Percentiles rank a stretch among this genome's conserved stretches.
Evolutionary conservation across 2,329 filamentous ascomycete genomes (phyloP).

Genomic region (Mycocentrospora acerina): DNA sequence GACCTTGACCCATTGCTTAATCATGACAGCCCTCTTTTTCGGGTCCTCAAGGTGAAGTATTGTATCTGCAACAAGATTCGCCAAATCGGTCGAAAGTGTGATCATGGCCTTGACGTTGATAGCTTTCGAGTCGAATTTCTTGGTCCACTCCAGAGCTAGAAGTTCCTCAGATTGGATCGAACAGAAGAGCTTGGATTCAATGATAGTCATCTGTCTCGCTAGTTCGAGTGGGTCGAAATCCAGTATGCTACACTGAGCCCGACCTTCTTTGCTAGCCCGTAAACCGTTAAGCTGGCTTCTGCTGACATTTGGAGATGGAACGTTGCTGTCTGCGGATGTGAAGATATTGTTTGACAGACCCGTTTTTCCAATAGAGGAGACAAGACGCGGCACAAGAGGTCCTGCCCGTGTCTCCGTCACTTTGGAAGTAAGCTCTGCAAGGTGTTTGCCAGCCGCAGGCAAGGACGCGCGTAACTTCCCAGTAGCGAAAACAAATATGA

Average conservation of each 20-base stretch:
- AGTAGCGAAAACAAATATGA: slow-evolving; percentile 80
- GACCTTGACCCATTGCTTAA: slow-evolving; percentile 99
- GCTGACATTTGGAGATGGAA: slow-evolving; percentile 69
- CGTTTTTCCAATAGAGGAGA: slow-evolving; percentile 86
- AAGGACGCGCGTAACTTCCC: slow-evolving; percentile 67
- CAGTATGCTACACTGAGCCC: slow-evolving; percentile 69
- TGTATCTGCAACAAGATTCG: slow-evolving; percentile 89
- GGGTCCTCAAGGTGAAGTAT: slow-evolving; percentile 86
- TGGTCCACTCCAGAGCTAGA: slow-evolving; percentile 90
- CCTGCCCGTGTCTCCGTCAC: slow-evolving; percentile 69
- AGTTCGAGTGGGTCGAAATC: slow-evolving; percentile 92
- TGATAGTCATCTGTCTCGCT: slow-evolving; percentile 87
- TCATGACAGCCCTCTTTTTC: slow-evolving; percentile 84
- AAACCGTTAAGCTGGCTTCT: slow-evolving; percentile 76
- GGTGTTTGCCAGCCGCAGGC: slow-evolving; percentile 75
- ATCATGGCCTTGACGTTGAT: slow-evolving; percentile 95
- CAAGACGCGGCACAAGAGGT: slow-evolving; percentile 76
- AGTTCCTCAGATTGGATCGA: slow-evolving; percentile 90
- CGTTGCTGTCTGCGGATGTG: slow-evolving; percentile 67
- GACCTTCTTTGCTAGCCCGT: slow-evolving; percentile 72
- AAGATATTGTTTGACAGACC: slow-evolving; percentile 73
- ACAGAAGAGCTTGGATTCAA: slow-evolving; percentile 89
- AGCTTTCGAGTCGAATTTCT: slow-evolving; percentile 75
- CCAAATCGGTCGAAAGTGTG: slow-evolving; percentile 84
- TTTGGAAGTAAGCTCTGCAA: slow-evolving; percentile 76